phyloP scores from a whole-genome alignment of 139 green algal genomes.

The Tetraselmis chui region DNA sequence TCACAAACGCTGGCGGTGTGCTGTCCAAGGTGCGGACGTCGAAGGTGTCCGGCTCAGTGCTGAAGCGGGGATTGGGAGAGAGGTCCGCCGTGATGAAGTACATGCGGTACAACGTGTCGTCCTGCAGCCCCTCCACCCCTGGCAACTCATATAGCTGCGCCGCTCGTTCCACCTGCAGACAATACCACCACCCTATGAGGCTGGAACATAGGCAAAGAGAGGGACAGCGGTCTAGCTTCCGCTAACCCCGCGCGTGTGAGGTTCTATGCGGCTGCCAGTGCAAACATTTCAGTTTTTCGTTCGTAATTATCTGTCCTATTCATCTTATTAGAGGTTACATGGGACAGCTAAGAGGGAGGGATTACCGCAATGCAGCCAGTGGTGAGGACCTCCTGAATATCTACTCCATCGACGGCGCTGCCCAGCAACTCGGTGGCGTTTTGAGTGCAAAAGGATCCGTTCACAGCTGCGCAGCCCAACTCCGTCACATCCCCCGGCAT shows the following conservation, averaged over 20 bases:
- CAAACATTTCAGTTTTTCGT: too few relatives aligned
- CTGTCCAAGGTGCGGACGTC: neutral
- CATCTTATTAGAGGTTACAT: too few relatives aligned
- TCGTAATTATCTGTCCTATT: too few relatives aligned
- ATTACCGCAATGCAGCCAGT: neutral
- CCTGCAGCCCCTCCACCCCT: neutral
- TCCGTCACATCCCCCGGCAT: neutral
- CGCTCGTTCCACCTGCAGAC: neutral
- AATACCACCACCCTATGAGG: neutral
- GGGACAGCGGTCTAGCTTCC: too few relatives aligned
- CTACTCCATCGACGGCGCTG: neutral
- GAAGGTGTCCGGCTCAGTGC: neutral
- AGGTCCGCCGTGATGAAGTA: neutral
- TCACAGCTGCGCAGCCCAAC: neutral
- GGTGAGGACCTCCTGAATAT: neutral
- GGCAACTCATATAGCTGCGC: neutral
- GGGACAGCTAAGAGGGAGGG: neutral
- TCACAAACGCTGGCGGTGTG: neutral
- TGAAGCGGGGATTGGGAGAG: neutral
- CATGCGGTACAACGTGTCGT: neutral
- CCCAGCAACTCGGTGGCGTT: neutral
- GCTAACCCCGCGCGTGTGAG: too few relatives aligned
- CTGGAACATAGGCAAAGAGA: too few relatives aligned
- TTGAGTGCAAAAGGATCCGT: neutral
- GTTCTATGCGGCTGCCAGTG: too few relatives aligned